Evolutionary conservation across 306 rosid genomes (phyloP).

Genomic region (Cicer bijugum): DNA sequence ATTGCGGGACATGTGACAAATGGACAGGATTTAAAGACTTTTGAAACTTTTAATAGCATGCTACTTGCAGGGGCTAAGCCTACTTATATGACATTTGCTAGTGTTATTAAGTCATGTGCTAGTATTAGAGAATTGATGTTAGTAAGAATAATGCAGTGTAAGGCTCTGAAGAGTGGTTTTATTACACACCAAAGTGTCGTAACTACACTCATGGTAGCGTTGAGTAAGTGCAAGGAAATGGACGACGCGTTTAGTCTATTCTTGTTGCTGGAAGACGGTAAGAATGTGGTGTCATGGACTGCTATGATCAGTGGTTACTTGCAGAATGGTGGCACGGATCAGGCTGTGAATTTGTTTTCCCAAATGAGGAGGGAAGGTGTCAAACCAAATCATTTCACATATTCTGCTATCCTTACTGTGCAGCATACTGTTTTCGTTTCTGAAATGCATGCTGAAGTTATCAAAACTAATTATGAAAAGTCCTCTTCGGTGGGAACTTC

Average conservation of each 20-base stretch:
- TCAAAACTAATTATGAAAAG: constrained; percentile 73
- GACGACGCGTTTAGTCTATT: constrained; percentile 67
- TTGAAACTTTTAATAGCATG: constrained; percentile 65
- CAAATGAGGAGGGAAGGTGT: constrained; percentile 72
- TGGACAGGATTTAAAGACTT: constrained; percentile 63
- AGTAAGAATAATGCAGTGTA: constrained; percentile 64
- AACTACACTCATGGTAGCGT: constrained; percentile 74
- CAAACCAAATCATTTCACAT: constrained; percentile 80
- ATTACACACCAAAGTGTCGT: constrained; percentile 53
- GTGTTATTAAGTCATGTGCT: constrained; percentile 69
- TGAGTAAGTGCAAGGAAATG: constrained; percentile 67
- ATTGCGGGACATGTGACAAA: constrained; percentile 67
- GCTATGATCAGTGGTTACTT: constrained; percentile 80
- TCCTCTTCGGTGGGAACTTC: constrained; percentile 82
- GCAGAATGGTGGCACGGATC: constrained; percentile 64
- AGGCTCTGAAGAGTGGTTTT: constrained; percentile 65
- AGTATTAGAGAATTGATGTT: constrained; percentile 56
- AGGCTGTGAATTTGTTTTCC: constrained; percentile 66
- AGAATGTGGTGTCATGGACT: constrained; percentile 84
- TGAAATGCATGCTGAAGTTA: constrained; percentile 77
- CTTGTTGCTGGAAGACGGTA: constrained; percentile 51
- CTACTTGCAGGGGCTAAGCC: constrained; percentile 60
- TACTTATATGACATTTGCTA: constrained; percentile 60
- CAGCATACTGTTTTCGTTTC: constrained; percentile 52
- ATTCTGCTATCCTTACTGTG: constrained; percentile 78